These are phyloP conservation scores for Penicillium rolfsii DNA, from an alignment of 2,329 filamentous ascomycete species.

Conservation along the genomic window DNA sequence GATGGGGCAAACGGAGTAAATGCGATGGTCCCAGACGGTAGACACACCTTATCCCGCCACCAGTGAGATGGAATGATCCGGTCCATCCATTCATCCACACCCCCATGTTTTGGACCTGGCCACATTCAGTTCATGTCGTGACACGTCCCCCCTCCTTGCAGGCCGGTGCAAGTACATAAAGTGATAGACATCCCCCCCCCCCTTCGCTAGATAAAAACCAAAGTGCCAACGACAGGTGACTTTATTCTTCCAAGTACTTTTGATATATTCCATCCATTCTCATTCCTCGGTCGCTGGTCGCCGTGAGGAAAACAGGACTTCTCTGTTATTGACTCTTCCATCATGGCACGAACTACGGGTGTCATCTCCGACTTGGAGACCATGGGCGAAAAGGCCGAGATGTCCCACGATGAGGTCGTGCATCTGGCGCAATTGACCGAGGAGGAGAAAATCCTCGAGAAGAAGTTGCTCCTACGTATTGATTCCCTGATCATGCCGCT, in stretches of 20 bases:
- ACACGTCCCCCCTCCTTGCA: not conserved
- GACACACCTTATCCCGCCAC: not conserved
- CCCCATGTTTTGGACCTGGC: not conserved
- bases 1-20: constrained; percentile 12
- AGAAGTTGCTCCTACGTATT: constrained; percentile 42
- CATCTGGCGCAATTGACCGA: constrained; percentile 22
- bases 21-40: not conserved
- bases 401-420: constrained; percentile 28
- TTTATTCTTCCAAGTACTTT: not conserved
- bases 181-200: not conserved
- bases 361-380: constrained; percentile 22
- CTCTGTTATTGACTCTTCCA: not conserved
- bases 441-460: constrained; percentile 44
- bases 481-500: constrained; percentile 46
- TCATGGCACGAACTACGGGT: not conserved
- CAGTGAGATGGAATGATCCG: not conserved
- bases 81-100: not conserved
- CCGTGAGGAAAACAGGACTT: not conserved
- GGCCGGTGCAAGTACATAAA: constrained; percentile 1
- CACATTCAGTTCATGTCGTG: not conserved
- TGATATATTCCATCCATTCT: not conserved
- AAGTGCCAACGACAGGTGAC: not conserved
- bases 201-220: not conserved
- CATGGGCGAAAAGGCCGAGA: constrained; percentile 26
- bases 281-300: not conserved